These are phyloP conservation scores for Polychaeton citri DNA, from an alignment of 2,329 filamentous ascomycete genomes.

Conservation along the genomic window DNA sequence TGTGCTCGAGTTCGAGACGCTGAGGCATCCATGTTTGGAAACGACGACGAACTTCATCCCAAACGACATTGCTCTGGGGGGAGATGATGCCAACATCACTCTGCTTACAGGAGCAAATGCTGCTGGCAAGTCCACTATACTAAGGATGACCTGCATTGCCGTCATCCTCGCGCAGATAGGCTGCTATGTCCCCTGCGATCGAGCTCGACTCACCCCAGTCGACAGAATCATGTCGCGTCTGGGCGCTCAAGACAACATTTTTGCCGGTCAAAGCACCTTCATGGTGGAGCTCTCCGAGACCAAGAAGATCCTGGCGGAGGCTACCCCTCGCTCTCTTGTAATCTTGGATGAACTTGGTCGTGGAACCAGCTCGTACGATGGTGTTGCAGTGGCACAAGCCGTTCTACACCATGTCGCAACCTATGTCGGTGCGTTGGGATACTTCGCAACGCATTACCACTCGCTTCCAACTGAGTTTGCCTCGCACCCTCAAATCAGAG, in stretches of 20 bases:
- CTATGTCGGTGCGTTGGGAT: constrained; percentile 84
- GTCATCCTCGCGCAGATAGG: constrained; percentile 97
- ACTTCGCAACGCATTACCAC: constrained; percentile 97
- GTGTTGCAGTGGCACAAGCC: constrained; percentile 89
- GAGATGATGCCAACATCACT: constrained; percentile 68
- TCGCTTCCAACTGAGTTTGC: constrained; percentile 84
- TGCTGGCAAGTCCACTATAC: constrained; percentile 89
- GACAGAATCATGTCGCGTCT: constrained; percentile 98
- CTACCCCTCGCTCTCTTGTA: constrained; percentile 83
- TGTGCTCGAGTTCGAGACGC: constrained; percentile 78
- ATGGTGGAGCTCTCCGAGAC: constrained; percentile 96
- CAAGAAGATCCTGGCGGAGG: constrained; percentile 92
- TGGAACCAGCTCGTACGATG: constrained; percentile 89
- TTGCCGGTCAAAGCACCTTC: constrained; percentile 93
- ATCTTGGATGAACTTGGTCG: constrained; percentile 94
- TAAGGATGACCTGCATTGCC: constrained; percentile 92
- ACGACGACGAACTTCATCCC: constrained; percentile 89
- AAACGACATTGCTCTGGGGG: constrained; percentile 81
- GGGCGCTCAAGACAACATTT: constrained; percentile 97
- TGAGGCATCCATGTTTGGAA: constrained; percentile 90
- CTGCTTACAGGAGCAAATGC: constrained; percentile 92
- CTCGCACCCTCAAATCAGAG: constrained; percentile 71
- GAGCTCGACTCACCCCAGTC: constrained; percentile 73
- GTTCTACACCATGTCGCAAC: constrained; percentile 93
- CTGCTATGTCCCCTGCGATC: constrained; percentile 75